Evolutionary conservation across 2,329 filamentous ascomycete species (phyloP), one percentile per base, ranked within the genome.

Genomic region (Cadophora gregata): DNA sequence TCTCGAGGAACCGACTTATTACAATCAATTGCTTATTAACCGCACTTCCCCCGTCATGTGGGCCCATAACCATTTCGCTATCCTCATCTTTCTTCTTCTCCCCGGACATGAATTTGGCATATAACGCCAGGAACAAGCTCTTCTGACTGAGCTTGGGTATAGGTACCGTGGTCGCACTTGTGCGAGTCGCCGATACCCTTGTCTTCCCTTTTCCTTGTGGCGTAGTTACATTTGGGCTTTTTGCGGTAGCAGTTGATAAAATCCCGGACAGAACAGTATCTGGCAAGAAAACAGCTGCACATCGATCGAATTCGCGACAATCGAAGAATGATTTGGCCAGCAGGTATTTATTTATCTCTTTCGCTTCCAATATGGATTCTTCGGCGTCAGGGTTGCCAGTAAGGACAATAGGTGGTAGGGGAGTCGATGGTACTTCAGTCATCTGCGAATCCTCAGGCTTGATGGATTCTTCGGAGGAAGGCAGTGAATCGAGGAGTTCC

Each of bases 71-170:
- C 91, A 97, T 97, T 80, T 99, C 96, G 25, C 92, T 93, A 66
- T 98, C 95, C 79, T 99, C 96, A 74, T 97, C 93, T 79, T 95
- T 97, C 71, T 93, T 89, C 83, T 98, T 97, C 82, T 99, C 96
- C 1, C 96, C 96, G 0, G 94, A 91, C 70, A 98, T 87, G 76
- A 94, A 93, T 76, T 95, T 96, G 53, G 96, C 93, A 75, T 99
- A 99, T 4, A 98, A 51, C 2, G 93, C 91, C 12, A 99, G 84
- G 76, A 99, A 99, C 24, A 98, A 80, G 62, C 95, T 93, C 80
- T 95, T 96, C 78, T 97, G 93, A 77, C 94, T 97, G 61, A 97
- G 77, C 62, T 79, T 80, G 1, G 87, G 87, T 19, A 88, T 73
- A 33, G 63, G 50, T 16, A 67, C 50, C n/a, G 58, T n/a, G n/a